Conservation (phyloP, 2,329 filamentous ascomycete genomes). For the Chaetoscypha palmicola region DNA sequence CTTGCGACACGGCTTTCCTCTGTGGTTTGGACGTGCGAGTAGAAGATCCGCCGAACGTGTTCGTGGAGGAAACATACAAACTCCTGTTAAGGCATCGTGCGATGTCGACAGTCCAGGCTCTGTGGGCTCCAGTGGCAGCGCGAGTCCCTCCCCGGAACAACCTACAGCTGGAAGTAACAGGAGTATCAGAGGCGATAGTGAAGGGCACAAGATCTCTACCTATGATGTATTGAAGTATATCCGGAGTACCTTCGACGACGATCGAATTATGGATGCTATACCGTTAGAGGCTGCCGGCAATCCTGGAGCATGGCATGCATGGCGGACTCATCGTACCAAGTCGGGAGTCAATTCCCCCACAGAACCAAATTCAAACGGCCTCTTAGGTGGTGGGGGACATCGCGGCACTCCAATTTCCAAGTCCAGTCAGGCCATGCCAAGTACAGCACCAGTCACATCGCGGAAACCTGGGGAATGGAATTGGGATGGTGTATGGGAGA, state of each 20-base stretch:
- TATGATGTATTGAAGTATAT: constrained; percentile 74
- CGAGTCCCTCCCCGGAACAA: constrained; percentile 18
- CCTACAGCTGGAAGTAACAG: constrained; percentile 8
- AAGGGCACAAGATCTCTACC: constrained; percentile 36
- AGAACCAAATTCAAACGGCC: constrained; percentile 8
- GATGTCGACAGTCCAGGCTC: constrained; percentile 17
- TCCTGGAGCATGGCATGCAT: constrained; percentile 88
- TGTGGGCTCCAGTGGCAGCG: constrained; percentile 12
- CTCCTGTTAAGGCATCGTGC: constrained; percentile 21
- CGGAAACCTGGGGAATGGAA: constrained; percentile 81
- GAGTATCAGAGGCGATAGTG: constrained; percentile 9
- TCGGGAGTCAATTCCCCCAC: constrained; percentile 34
- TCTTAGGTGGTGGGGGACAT: constrained; percentile 12
- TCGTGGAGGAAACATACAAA: constrained; percentile 14
- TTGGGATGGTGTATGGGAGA: constrained; percentile 96
- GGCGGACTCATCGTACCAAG: constrained; percentile 63
- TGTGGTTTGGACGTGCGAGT: constrained; percentile 68
- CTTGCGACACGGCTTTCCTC: constrained; percentile 80
- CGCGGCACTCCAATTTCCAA: neutral
- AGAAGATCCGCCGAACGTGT: constrained; percentile 35
- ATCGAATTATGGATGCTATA: constrained; percentile 67
- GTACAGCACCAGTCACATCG: constrained; percentile 12
- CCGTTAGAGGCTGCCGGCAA: constrained; percentile 81
- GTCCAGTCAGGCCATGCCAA: constrained; percentile 10
- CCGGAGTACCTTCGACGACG: constrained; percentile 72